Evolutionary conservation across 1,284 basidiomycete species (phyloP).

Genomic region (Exobasidium rhododendri): DNA sequence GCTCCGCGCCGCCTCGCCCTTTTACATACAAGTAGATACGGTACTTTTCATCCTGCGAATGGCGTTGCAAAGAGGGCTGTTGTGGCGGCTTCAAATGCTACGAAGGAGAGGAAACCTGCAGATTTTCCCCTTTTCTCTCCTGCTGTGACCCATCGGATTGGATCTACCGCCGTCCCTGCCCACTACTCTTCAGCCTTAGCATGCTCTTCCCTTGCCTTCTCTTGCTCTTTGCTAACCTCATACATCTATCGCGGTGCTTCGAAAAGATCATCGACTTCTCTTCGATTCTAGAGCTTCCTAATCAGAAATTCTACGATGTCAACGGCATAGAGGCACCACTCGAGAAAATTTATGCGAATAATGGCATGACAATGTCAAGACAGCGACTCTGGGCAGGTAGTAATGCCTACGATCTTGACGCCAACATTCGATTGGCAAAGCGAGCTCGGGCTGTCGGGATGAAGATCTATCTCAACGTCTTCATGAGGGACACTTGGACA

Average conservation of each 20-base stretch:
- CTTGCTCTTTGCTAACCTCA: neutral
- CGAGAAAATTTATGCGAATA: neutral
- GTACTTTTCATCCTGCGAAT: too few species aligned
- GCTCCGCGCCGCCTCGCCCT: too few species aligned
- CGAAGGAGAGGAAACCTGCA: too few species aligned
- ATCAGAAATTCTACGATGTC: neutral
- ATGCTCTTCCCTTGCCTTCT: neutral
- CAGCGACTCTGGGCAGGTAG: slow-evolving; percentile 3
- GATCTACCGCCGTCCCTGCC: too few species aligned
- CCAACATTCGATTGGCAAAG: neutral
- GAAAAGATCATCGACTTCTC: neutral
- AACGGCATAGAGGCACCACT: neutral
- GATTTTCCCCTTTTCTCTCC: too few species aligned
- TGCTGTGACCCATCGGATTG: too few species aligned
- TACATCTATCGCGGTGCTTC: neutral
- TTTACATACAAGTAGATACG: too few species aligned
- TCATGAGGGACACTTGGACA: slow-evolving; percentile 9
- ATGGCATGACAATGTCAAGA: slow-evolving; percentile 3
- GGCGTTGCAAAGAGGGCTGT: too few species aligned
- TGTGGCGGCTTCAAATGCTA: too few species aligned
- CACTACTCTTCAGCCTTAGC: too few species aligned
- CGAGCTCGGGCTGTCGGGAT: neutral
- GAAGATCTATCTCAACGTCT: slow-evolving; percentile 8
- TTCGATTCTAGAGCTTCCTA: neutral
- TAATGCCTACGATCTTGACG: slow-evolving; percentile 5